Evolutionary conservation across 1,284 basidiomycete genomes (phyloP).

Genomic region (Cryptococcus amylolentus): DNA sequence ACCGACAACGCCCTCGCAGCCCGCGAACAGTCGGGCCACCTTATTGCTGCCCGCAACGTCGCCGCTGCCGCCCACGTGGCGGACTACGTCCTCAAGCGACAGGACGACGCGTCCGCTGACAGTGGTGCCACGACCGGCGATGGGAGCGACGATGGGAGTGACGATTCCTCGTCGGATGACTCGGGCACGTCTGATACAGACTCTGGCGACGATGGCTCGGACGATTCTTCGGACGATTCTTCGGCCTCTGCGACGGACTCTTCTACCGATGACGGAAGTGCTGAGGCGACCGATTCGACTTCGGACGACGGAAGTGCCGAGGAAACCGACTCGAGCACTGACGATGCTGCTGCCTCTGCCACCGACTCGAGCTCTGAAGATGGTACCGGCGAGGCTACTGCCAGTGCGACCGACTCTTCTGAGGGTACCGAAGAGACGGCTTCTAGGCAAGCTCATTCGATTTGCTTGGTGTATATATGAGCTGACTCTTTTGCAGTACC

Average conservation of each 20-base stretch:
- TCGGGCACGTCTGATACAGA: background rate
- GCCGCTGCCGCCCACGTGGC: background rate
- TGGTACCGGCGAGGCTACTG: background rate
- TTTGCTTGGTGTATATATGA: background rate
- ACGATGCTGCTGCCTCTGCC: conserved; percentile 1
- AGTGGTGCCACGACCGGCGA: background rate
- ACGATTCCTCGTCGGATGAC: no score
- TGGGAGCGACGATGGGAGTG: background rate
- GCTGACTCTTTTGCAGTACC: background rate
- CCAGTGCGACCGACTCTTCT: conserved; percentile 3
- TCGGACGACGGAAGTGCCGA: conserved; percentile 6
- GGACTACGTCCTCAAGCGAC: no score
- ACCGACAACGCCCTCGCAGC: background rate
- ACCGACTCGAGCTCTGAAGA: conserved; percentile 5
- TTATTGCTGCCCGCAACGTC: background rate
- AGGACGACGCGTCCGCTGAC: background rate
- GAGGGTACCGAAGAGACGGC: background rate
- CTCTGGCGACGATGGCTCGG: background rate
- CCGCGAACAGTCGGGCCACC: background rate
- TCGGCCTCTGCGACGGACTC: background rate
- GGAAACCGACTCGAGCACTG: conserved; percentile 1
- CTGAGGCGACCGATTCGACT: background rate
- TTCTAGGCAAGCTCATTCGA: background rate
- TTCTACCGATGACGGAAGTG: background rate
- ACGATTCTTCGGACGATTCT: background rate